Conservation (phyloP, 2,329 filamentous ascomycete genomes). For the Cyanodermella asteris region DNA sequence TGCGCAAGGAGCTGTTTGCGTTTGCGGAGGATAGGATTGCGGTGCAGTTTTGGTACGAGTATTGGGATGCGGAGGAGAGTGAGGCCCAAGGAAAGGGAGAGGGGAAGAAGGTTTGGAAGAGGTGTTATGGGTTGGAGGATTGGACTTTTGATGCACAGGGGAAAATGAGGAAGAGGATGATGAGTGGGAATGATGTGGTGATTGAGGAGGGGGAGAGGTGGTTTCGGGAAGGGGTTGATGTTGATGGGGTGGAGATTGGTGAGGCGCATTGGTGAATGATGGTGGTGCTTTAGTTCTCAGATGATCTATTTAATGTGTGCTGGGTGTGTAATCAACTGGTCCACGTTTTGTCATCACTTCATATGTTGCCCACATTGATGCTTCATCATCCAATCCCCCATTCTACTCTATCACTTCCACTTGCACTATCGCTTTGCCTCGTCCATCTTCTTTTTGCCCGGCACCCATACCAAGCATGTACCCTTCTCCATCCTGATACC, state of each 20-base stretch:
- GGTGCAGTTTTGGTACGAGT: constrained; percentile 85
- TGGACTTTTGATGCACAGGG: constrained; percentile 24
- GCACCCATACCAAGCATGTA: constrained; percentile 23
- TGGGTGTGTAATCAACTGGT: no score
- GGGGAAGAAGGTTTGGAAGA: constrained; percentile 45
- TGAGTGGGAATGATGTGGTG: constrained; percentile 25
- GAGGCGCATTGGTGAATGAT: constrained; percentile 15
- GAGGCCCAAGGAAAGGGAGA: no score
- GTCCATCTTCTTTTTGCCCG: no score
- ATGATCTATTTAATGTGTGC: no score
- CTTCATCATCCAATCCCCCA: no score
- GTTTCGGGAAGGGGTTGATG: constrained; percentile 22
- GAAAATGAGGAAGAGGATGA: constrained; percentile 25
- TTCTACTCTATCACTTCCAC: no score
- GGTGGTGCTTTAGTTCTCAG: no score
- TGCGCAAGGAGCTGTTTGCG: constrained; percentile 68
- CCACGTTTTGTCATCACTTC: no score
- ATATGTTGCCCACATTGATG: no score
- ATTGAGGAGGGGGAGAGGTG: constrained; percentile 21
- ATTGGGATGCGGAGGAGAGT: constrained; percentile 41
- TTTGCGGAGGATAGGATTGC: constrained; percentile 57
- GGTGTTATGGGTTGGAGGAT: constrained; percentile 54
- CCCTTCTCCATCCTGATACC: constrained; percentile 37
- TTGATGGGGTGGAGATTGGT: constrained; percentile 17
- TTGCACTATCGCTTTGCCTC: no score